These are phyloP conservation scores for Ascochyta viciae-villosae DNA, from an alignment of 2,329 filamentous ascomycete genomes.

Conservation along the genomic window DNA sequence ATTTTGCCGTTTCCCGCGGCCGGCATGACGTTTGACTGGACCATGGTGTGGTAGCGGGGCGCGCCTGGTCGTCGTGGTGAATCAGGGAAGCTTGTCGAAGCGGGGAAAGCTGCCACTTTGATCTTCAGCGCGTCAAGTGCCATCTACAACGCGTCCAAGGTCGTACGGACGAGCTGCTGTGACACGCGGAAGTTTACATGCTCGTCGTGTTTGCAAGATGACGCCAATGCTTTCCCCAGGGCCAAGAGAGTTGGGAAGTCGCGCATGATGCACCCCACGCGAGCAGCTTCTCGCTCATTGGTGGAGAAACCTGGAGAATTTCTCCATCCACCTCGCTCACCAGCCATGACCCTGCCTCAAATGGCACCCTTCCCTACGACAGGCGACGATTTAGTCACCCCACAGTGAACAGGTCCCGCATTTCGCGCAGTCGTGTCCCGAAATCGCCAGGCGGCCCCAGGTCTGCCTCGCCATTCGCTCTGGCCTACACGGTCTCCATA, in stretches of 20 bases:
- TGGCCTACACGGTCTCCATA: slow-evolving; percentile 30
- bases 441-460: slow-evolving; percentile 33
- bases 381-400: slow-evolving; percentile 46
- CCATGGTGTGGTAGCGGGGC: slow-evolving; percentile 8
- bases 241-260: slow-evolving; percentile 34
- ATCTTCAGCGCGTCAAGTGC: slow-evolving; percentile 3
- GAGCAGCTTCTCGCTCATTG: slow-evolving; percentile 24
- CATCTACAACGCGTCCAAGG: neutral
- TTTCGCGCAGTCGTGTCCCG: slow-evolving; percentile 44
- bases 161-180: slow-evolving; percentile 7
- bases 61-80: neutral
- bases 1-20: slow-evolving; percentile 43
- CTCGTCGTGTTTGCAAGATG: slow-evolving; percentile 13
- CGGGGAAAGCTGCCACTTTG: slow-evolving; percentile 9
- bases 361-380: slow-evolving; percentile 27
- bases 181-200: slow-evolving; percentile 9
- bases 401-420: slow-evolving; percentile 41
- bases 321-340: slow-evolving; percentile 32
- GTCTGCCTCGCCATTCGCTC: slow-evolving; percentile 33
- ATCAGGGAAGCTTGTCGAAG: slow-evolving; percentile 2
- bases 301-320: slow-evolving; percentile 36
- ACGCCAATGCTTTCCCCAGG: slow-evolving; percentile 38
- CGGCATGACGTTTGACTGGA: slow-evolving; percentile 22
- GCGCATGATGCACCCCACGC: slow-evolving; percentile 38
- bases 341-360: slow-evolving; percentile 32